These are phyloP conservation scores for Gynandropsis gynandra DNA, from an alignment of 345 rosid species.

Conservation along the genomic window DNA sequence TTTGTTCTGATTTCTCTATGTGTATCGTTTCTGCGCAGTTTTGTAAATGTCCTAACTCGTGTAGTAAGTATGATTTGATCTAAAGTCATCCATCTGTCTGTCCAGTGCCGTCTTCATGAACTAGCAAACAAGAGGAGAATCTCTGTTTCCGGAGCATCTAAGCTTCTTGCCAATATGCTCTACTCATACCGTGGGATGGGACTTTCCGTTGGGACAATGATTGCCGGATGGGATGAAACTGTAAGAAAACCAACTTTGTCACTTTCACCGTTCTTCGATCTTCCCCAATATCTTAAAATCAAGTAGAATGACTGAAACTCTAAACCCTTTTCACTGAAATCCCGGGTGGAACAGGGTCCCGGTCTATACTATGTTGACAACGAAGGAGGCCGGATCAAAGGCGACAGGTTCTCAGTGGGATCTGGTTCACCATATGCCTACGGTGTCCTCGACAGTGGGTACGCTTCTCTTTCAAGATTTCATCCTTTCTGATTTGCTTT, in stretches of 20 bases:
- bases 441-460: slow-evolving; percentile 91
- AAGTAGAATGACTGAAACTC: not conserved
- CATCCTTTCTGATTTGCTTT: not conserved
- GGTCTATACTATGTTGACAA: slow-evolving; percentile 93
- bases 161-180: slow-evolving; percentile 82
- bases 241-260: slow-evolving; percentile 29
- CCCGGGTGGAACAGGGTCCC: slow-evolving; percentile 53
- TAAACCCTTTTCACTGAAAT: not conserved
- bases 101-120: slow-evolving; percentile 86
- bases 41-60: not conserved
- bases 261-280: not conserved
- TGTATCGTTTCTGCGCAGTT: not conserved
- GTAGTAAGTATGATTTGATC: slow-evolving; percentile 2
- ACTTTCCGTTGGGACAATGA: slow-evolving; percentile 93
- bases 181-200: slow-evolving; percentile 97
- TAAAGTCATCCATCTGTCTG: slow-evolving; percentile 7
- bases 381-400: slow-evolving; percentile 93
- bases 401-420: slow-evolving; percentile 84
- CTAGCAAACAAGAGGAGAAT: slow-evolving; percentile 94
- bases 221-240: slow-evolving; percentile 99
- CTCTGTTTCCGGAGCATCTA: slow-evolving; percentile 94
- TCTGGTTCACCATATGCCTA: slow-evolving; percentile 99
- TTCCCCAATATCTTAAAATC: not conserved
- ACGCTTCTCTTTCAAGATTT: not conserved
- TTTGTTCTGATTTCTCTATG: slow-evolving; percentile 2